phyloP scores from a whole-genome alignment of 805 yeast species.

The Yarrowia deformans region DNA sequence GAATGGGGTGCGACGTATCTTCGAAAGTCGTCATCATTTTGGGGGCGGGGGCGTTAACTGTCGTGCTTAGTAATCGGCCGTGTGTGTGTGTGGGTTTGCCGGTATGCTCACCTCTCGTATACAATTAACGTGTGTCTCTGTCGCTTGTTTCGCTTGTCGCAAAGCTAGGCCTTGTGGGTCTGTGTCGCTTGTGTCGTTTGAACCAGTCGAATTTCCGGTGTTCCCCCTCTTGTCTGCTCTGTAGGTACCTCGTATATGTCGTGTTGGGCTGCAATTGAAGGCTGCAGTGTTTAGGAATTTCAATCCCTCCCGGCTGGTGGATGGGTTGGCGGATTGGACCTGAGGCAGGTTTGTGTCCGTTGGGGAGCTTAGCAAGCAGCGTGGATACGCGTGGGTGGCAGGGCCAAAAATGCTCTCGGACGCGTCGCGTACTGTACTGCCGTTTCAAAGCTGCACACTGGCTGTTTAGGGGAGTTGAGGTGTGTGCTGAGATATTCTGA shows the following conservation, averaged over 20 bases:
- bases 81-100: not conserved
- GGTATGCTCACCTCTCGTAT: no score
- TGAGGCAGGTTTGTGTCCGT: not conserved
- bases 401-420: slow-evolving; percentile 20
- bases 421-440: slow-evolving; percentile 38
- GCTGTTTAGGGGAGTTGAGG: slow-evolving; percentile 23
- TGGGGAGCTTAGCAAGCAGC: slow-evolving; percentile 1
- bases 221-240: not conserved
- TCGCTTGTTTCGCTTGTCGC: no score
- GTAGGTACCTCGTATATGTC: slow-evolving; percentile 6
- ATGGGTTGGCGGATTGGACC: not conserved
- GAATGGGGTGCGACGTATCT: slow-evolving; percentile 30
- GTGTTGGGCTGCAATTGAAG: slow-evolving; percentile 5
- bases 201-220: not conserved
- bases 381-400: slow-evolving; percentile 28
- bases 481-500: slow-evolving; percentile 38
- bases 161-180: no score
- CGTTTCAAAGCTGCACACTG: slow-evolving; percentile 21
- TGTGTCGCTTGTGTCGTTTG: no score
- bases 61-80: slow-evolving; percentile 7
- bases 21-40: slow-evolving; percentile 27
- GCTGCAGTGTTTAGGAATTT: not conserved
- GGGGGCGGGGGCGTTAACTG: not conserved
- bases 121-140: not conserved
- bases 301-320: not conserved